Evolutionary conservation across 1,284 basidiomycete genomes (phyloP), one percentile per base, ranked within the genome.

Genomic region (Puccinia novopanici): DNA sequence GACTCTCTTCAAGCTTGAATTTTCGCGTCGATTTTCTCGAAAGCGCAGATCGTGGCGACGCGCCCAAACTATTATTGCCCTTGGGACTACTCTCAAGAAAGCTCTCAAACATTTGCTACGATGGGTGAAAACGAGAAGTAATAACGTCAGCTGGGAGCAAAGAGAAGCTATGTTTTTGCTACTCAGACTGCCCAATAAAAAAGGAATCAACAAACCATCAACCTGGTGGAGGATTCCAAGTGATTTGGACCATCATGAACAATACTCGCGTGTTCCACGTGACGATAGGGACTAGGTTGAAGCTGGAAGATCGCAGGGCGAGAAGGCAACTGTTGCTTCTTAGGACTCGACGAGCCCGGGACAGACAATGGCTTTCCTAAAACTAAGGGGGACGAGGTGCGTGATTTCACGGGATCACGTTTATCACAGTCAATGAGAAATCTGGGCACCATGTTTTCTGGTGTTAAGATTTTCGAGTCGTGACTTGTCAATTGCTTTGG

Each of bases 201-300:
- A 70, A 52, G 55, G 17, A 37, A 34, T 34, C 34, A 34, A 55
- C 70, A 55, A 72, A 72, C 70, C 70, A 72, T 72, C 50, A 72
- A 19, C 34, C 70, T 50, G 34, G 70, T 55, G 10, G 70, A 52
- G 37, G 50, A 52, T 72, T 72, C 70, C 22, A 72, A 40, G 27
- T 72, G 50, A 72, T 72, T 52, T 40, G 70, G 70, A n/a, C 70
- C 70, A 22, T 72, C 34, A 40, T 72, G 50, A n/a, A 34, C 15
- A 54, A 13, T 34, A 24, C 70, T 55, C 4, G 27, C 48, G 22
- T 48, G 17, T 37, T 52, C 50, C 30, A 72, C 52, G 34, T 72
- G 70, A 37, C 70, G 70, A 55, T 72, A 72, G 27, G 70, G 52
- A n/a, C 70, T 72, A 55, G 70, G 70, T 72, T 34, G 70, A 55